Conservation (phyloP, 1,284 basidiomycete genomes). For the Rhodotorula sp. region DNA sequence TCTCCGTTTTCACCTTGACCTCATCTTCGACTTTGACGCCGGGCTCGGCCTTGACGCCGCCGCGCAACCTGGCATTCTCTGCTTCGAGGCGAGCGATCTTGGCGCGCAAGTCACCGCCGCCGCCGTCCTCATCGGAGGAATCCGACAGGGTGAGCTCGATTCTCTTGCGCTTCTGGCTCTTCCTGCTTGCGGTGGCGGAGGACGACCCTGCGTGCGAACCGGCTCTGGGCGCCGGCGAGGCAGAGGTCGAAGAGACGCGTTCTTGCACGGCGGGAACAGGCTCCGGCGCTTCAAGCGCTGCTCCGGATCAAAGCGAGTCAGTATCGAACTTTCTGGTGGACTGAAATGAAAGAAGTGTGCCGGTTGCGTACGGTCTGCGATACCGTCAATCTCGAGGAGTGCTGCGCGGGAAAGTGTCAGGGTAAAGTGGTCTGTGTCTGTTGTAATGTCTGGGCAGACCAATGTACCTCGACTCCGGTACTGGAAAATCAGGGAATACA, state of each 20-base stretch:
- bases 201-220: neutral
- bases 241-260: neutral
- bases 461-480: conserved; percentile 16
- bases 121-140: conserved; percentile 6
- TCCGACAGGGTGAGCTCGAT: conserved; percentile 11
- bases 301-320: too few species aligned
- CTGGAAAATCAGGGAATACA: conserved; percentile 21
- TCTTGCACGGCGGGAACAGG: neutral
- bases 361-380: conserved; percentile 9
- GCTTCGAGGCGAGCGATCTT: conserved; percentile 13
- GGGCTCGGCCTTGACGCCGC: neutral
- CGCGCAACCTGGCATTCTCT: conserved; percentile 2
- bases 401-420: neutral
- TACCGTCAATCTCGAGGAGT: conserved; percentile 23
- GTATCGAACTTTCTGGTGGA: neutral
- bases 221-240: neutral
- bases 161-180: conserved; percentile 8
- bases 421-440: too few species aligned
- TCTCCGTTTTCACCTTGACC: conserved; percentile 1
- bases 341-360: too few species aligned
- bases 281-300: neutral
- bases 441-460: too few species aligned
- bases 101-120: neutral
- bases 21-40: neutral
- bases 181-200: neutral